These are phyloP conservation scores for Neurospora pannonica DNA, from an alignment of 495 filamentous ascomycete genomes.

Conservation along the genomic window DNA sequence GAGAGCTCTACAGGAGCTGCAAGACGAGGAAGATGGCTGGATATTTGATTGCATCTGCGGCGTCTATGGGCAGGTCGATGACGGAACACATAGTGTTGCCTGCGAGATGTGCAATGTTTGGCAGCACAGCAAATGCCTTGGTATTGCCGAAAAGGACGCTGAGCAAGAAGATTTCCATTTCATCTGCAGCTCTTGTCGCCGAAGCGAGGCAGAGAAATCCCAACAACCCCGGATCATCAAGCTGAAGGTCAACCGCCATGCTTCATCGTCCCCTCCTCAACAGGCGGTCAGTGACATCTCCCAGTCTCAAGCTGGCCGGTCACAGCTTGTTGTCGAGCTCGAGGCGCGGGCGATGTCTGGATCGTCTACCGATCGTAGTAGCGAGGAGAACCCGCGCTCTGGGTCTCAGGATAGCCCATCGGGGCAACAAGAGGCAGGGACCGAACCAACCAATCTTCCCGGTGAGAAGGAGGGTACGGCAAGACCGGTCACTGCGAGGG, in stretches of 20 bases:
- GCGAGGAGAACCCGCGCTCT: background rate
- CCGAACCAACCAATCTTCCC: background rate
- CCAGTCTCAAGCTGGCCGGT: background rate
- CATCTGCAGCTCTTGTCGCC: slow-evolving; percentile 69
- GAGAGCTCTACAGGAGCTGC: slow-evolving; percentile 61
- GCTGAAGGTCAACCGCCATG: slow-evolving; percentile 59
- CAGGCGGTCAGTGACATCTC: background rate
- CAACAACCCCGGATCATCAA: slow-evolving; percentile 47
- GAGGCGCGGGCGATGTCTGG: slow-evolving; percentile 6
- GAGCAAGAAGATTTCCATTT: slow-evolving; percentile 85
- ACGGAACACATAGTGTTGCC: slow-evolving; percentile 86
- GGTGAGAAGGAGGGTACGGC: background rate
- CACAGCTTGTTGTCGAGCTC: slow-evolving; percentile 11
- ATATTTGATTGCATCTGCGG: slow-evolving; percentile 92
- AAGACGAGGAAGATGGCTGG: slow-evolving; percentile 75
- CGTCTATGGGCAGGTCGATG: slow-evolving; percentile 81
- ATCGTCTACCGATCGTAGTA: background rate
- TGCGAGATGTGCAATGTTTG: slow-evolving; percentile 93
- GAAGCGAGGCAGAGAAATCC: slow-evolving; percentile 30
- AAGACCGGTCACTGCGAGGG: background rate
- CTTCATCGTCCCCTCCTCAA: slow-evolving; percentile 15
- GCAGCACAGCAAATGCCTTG: slow-evolving; percentile 90
- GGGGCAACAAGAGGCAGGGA: slow-evolving; percentile 9
- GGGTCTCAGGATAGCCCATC: background rate
- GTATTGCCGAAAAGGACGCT: slow-evolving; percentile 64